Base-by-base conservation (phyloP, 305 asterid species). In the Solanum aculeatissimum region DNA sequence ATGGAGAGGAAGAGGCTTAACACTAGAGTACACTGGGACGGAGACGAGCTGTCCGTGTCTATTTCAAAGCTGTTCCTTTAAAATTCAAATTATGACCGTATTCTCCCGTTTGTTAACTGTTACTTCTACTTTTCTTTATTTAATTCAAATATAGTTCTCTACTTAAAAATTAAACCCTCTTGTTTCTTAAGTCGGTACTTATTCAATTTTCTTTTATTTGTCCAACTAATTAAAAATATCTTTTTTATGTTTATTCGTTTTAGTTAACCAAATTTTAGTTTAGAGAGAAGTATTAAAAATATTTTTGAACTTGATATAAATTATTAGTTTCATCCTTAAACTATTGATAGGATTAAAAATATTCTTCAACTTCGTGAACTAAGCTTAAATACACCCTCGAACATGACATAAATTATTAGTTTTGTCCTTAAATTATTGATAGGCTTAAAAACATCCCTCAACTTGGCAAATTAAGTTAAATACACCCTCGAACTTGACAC, bases 21-120 rank as follows among this genome's bases (percentile, higher is more conserved):
- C 92, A 49, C 80, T 43, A 43, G 21, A 72, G 80, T 72, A 72
- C 58, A 87, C 86, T 87, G 92, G 95, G 97, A 91, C 94, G 91
- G 84, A 83, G 80, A 45, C 82, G 92, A 93, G 97, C 96, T 92
- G 97, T 88, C 97, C 90, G 90, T 83, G 79, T 88, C 77, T 85
- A 78, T 85, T 66, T 65, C 81, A 18, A 40, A 45, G 21, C 75
- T 54, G 84, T 69, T 47, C 32, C 21, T 69, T 54, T 27, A 14
- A 88, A 87, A 89, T 94, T 94, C 93, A 91, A 93, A 94, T 83
- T 86, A 70, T 88, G 25, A 91, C 92, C 57, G 45, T 75, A 81
- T 70, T 72, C 93, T 85, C 90, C 89, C 65, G 40, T 32, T 77
- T 78, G 77, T 79, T 80, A 68, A 85, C 89, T 47, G 15, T 13